Base-by-base conservation (phyloP, 139 green algal species). In the Chlamydomonas sphaeroides region DNA sequence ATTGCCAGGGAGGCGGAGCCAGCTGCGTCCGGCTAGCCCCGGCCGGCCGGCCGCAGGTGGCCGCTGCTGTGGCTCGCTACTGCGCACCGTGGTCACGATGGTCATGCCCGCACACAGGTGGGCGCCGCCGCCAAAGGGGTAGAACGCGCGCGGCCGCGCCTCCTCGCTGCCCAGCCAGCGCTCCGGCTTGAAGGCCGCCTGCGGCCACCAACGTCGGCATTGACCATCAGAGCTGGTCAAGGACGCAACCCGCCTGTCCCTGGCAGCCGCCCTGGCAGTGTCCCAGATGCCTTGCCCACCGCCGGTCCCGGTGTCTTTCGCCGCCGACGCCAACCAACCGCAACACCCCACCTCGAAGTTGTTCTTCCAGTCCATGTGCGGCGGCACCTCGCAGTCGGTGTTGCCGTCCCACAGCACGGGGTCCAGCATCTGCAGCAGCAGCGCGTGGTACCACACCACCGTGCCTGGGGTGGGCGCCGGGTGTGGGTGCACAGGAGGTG, bases 351-450 rank as follows among this genome's bases (percentile, higher is more conserved):
- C 71, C 41, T 68, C 57, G 15, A 88, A 36, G 51, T 81, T 75
- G 62, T 51, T 39, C n/a, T 33, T 42, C 70, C 70, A 88, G 70
- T 88, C 84, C 84, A 88, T 88, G 78, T 88, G 77, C 0, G 70
- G 38, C 4, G 84, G 78, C 35, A 88, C n/a, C 23, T 35, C 26
- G 41, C 1, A 48, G 61, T 26, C 30, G 36, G 65, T 63, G 74
- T 65, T 15, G 20, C 78, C 78, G 33, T 83, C 65, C 84, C 78
- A 85, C 18, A 85, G 65, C 5, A 61, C 83, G 32, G 84, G 84
- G 36, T 88, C 84, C 3, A 83, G 14, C 4, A n/a, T 51, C 28
- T 88, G 84, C 33, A 79, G 49, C n/a, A 74, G 63, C 30, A 45
- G n/a, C 32, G 68, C 21, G 30, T 68, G 53, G 78, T 51, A 65